A percentile compares a stretch with the other conserved stretches of the same genome.
Evolutionary conservation across 2,329 filamentous ascomycete genomes (phyloP).

Genomic region (Hymenoscyphus infarciens): DNA sequence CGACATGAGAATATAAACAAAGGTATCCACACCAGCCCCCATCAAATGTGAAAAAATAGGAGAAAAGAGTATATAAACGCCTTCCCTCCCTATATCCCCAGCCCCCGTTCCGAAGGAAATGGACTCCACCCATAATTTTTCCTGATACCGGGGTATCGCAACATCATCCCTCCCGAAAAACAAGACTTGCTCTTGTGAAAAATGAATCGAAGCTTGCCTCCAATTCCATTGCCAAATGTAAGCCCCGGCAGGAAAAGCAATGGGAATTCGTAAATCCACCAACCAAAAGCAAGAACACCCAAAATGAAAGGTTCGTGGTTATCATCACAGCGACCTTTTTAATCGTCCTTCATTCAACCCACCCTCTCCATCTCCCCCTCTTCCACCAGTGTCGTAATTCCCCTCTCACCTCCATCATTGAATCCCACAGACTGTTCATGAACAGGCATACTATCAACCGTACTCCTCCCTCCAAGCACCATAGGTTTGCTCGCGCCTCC

Average conservation of each 20-base stretch:
- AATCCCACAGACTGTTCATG: constrained; percentile 28
- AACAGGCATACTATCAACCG: constrained; percentile 28
- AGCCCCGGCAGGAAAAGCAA: not conserved
- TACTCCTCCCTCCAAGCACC: constrained; percentile 24
- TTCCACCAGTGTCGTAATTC: constrained; percentile 32
- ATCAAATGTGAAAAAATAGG: too few species aligned
- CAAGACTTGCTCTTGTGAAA: too few species aligned
- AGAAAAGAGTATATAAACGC: too few species aligned
- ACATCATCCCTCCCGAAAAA: too few species aligned
- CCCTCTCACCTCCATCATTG: constrained; percentile 28
- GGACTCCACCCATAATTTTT: too few species aligned
- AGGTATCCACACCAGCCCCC: too few species aligned
- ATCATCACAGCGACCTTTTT: not conserved
- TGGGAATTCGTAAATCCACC: not conserved
- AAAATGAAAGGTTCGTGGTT: not conserved
- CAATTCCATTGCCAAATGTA: not conserved
- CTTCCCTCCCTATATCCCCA: too few species aligned
- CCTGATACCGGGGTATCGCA: too few species aligned
- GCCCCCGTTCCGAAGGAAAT: too few species aligned
- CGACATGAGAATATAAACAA: too few species aligned
- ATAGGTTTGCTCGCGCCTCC: constrained; percentile 21
- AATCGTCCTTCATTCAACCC: not conserved
- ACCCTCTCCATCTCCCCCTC: constrained; percentile 13
- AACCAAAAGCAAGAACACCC: not conserved
- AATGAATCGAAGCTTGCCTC: too few species aligned